A percentile compares a stretch with the other conserved stretches of the same genome.
Evolutionary conservation across 2,329 filamentous ascomycete genomes (phyloP).

Genomic region (Phoma sp.): DNA sequence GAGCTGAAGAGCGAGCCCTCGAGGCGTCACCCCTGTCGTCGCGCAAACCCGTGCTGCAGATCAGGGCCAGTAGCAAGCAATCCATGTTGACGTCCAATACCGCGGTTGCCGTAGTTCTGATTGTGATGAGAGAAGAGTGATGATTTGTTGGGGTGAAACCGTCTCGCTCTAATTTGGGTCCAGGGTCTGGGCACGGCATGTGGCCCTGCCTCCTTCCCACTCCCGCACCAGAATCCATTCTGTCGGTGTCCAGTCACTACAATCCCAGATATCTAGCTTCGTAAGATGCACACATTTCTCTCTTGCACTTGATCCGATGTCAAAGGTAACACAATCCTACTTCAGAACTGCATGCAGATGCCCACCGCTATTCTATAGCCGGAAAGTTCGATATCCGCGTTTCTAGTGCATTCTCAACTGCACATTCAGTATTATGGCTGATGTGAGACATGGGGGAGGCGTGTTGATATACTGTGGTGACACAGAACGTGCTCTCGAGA

Average conservation of each 20-base stretch:
- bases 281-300: not conserved
- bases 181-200: not conserved
- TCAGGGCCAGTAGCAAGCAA: slow-evolving; percentile 5
- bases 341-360: slow-evolving; percentile 6
- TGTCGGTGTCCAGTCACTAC: not conserved
- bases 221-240: not conserved
- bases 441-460: slow-evolving; percentile 4
- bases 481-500: slow-evolving; percentile 10
- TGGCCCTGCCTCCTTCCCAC: not conserved
- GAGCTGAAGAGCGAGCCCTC: not conserved
- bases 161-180: not conserved
- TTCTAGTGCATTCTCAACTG: slow-evolving; percentile 2
- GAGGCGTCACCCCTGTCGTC: slow-evolving; percentile 3
- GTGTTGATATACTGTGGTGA: slow-evolving; percentile 7
- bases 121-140: not conserved
- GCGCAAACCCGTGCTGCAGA: slow-evolving; percentile 1
- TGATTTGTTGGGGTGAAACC: slow-evolving; percentile 1
- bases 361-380: not conserved
- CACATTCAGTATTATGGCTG: slow-evolving; percentile 4
- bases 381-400: not conserved
- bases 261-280: slow-evolving; percentile 1
- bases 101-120: not conserved
- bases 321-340: slow-evolving; percentile 1
- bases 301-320: not conserved
- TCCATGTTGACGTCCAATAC: not conserved